Evolutionary conservation across 495 filamentous ascomycete genomes (phyloP).

Genomic region (Hypoxylon trugodes): DNA sequence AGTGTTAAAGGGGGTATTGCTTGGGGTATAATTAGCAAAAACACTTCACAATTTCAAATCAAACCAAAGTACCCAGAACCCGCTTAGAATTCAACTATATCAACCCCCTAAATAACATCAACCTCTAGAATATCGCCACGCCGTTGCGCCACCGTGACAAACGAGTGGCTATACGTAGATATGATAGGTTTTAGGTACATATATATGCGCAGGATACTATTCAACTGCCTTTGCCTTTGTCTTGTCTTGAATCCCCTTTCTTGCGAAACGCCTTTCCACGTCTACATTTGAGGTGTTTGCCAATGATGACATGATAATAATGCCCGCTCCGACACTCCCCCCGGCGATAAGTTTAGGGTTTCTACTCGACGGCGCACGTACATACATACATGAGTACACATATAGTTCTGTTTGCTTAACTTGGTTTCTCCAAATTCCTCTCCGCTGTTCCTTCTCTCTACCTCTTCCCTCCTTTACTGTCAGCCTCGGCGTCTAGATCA

Average conservation of each 20-base stretch:
- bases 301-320: slow-evolving; percentile 12
- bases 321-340: background rate
- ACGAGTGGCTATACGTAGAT: no score
- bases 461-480: slow-evolving; percentile 14
- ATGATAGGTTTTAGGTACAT: no score
- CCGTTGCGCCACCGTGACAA: no score
- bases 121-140: no score
- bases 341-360: background rate
- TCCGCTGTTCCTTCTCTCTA: background rate
- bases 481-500: slow-evolving; percentile 51
- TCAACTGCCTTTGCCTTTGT: slow-evolving; percentile 41
- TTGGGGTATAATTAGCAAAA: no score
- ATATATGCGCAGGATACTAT: slow-evolving; percentile 24
- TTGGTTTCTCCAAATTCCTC: background rate
- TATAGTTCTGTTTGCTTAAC: background rate
- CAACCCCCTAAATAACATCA: no score
- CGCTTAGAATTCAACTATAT: no score
- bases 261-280: slow-evolving; percentile 33
- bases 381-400: slow-evolving; percentile 10
- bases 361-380: background rate
- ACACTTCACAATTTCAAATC: no score
- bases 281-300: slow-evolving; percentile 22
- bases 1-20: background rate
- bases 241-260: no score
- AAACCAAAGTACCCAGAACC: no score